phyloP scores from a whole-genome alignment of 306 rosid species.

The Crataegus laevigata region DNA sequence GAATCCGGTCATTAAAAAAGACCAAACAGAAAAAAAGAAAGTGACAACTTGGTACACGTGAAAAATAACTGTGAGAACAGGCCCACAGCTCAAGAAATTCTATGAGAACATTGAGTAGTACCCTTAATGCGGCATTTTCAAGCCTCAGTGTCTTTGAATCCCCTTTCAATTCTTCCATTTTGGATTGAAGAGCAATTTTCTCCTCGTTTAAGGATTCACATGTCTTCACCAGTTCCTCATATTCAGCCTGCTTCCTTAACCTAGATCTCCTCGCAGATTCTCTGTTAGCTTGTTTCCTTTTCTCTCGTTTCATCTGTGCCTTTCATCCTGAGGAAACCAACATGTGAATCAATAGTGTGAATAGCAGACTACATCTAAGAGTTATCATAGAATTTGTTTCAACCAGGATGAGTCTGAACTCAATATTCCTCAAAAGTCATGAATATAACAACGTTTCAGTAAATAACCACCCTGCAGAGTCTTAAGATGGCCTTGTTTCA shows the following conservation, averaged over 20 bases:
- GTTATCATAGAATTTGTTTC: neutral
- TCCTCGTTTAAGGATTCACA: conserved; percentile 20
- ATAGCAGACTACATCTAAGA: neutral
- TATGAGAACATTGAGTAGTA: neutral
- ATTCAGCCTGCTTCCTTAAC: conserved; percentile 30
- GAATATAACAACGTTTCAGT: conserved; percentile 8
- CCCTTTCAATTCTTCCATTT: conserved; percentile 17
- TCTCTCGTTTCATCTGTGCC: conserved; percentile 33
- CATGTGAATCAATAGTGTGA: neutral
- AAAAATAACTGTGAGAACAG: neutral
- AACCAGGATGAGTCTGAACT: conserved; percentile 6
- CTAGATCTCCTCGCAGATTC: conserved; percentile 37
- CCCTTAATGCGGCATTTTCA: conserved; percentile 30
- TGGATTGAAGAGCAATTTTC: conserved; percentile 17
- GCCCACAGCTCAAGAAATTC: neutral
- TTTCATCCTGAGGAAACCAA: conserved; percentile 18
- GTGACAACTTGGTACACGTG: neutral
- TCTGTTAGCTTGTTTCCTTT: conserved; percentile 33
- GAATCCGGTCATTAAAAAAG: neutral
- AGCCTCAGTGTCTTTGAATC: conserved; percentile 15
- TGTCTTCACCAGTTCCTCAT: conserved; percentile 15
- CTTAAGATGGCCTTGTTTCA: conserved; percentile 13
- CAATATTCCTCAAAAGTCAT: neutral
- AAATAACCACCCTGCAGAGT: conserved; percentile 6
- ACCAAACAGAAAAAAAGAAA: neutral